Conservation (phyloP, 805 yeast species). For the Phaffomyces antillensis region DNA sequence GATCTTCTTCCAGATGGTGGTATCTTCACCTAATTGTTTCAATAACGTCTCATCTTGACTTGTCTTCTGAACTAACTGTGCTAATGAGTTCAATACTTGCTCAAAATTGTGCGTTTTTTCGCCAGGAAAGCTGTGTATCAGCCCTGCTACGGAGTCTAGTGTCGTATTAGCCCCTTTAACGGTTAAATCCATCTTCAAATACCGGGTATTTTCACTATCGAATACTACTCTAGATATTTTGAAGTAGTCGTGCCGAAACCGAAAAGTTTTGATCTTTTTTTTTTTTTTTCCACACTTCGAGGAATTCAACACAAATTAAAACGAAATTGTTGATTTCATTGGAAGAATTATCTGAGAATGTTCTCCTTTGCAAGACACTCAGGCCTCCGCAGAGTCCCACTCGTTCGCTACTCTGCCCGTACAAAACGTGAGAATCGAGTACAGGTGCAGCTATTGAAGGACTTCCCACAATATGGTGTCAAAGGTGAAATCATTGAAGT, state of each 20-base stretch:
- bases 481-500: constrained; percentile 72
- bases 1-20: not conserved
- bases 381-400: constrained; percentile 18
- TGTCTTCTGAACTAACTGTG: not conserved
- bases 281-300: not conserved
- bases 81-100: not conserved
- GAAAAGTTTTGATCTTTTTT: not conserved
- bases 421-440: constrained; percentile 49
- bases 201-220: not conserved
- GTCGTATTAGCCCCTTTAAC: no score
- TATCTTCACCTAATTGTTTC: not conserved
- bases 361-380: constrained; percentile 7
- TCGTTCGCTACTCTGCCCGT: constrained; percentile 38
- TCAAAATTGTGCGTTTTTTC: not conserved
- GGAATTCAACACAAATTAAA: not conserved
- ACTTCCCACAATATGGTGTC: constrained; percentile 55
- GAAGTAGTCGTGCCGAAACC: no score
- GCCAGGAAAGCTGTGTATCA: not conserved
- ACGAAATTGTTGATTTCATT: no score
- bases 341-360: no score
- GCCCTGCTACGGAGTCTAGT: not conserved
- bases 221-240: no score
- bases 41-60: not conserved
- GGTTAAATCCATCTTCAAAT: not conserved
- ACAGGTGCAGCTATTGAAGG: constrained; percentile 67